Conservation (phyloP, 129 eudicot species). For the Flaveria sonorensis region DNA sequence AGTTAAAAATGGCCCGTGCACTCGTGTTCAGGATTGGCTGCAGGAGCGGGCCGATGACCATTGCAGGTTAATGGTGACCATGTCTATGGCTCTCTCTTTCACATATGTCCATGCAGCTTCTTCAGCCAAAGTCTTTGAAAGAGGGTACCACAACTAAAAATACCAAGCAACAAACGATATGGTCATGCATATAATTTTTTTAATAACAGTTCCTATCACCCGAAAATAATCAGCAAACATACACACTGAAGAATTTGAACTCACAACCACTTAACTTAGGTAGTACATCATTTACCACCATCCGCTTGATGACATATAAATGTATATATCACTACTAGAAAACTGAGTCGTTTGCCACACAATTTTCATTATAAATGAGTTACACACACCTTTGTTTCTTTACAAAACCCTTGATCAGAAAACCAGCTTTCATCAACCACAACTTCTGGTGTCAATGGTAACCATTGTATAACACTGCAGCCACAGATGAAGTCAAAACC, state of each 20-base stretch:
- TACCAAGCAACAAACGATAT: not conserved
- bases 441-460: conserved; percentile 55
- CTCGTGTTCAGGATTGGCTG: conserved; percentile 75
- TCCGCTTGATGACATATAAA: too few relatives aligned
- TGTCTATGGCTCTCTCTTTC: conserved; percentile 58
- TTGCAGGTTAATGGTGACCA: conserved; percentile 64
- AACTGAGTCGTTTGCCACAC: too few relatives aligned
- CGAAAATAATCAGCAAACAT: too few relatives aligned
- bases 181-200: not conserved
- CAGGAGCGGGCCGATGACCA: conserved; percentile 70
- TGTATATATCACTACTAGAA: too few relatives aligned
- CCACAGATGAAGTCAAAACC: conserved; percentile 69
- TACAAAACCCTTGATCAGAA: conserved; percentile 57
- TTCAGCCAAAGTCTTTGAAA: conserved; percentile 78
- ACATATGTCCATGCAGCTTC: conserved; percentile 80
- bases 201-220: too few relatives aligned
- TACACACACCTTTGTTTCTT: conserved; percentile 49
- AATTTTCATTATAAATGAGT: not conserved
- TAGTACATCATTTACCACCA: too few relatives aligned
- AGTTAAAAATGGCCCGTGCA: conserved; percentile 43
- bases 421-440: conserved; percentile 75
- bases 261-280: too few relatives aligned
- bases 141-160: conserved; percentile 65
- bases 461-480: conserved; percentile 57
- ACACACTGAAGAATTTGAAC: too few relatives aligned